Base-by-base conservation (phyloP, 371 early-diverging fungal genomes). In the Zychaea mexicana region DNA sequence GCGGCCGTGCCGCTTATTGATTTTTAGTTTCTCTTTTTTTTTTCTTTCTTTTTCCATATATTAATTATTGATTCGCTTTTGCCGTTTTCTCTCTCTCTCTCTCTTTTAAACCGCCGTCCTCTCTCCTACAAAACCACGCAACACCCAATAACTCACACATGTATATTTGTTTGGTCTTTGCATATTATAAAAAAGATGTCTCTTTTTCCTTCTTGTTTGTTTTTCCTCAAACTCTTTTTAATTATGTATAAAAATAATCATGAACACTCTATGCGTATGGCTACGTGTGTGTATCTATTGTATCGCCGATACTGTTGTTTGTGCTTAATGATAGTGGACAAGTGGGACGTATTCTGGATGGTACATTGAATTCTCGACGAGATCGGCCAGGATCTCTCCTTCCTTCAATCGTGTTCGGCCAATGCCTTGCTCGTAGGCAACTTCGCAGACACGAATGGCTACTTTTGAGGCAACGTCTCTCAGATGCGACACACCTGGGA, bases 361-460 rank as follows among this genome's bases (percentile, higher is more conserved):
- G 69, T 71, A 87, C 82, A 83, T 83, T 9, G 84, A 83, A 42
- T 69, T 73, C 52, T 76, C 72, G 52, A 87, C 83, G 6, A 85
- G 70, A 19, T 76, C 77, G 46, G 64, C 78, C 57, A 87, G 61
- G 24, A 79, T 68, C 58, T 78, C 81, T 12, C 85, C 87, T 57
- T 80, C 76, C 52, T 70, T 72, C 6, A 82, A 60, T 39, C 56
- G 65, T 59, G 76, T 78, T 22, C 76, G 80, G 7, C 85, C 85
- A 12, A 85, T 69, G 12, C 81, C 82, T 61, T 87, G 79, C 32
- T 84, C 81, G 55, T 76, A 83, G 6, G 87, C 87, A 55, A 87
- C 82, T 61, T 85, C 87, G 58, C 87, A 87, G 22, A 87, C 82
- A 64, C 78, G 82, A 21, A 81, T 82, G 30, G 79, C 87, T n/a